A percentile compares a stretch with the other conserved stretches of the same genome.
Evolutionary conservation across 2,329 filamentous ascomycete species (phyloP).

Genomic region (Venturia carpophila): DNA sequence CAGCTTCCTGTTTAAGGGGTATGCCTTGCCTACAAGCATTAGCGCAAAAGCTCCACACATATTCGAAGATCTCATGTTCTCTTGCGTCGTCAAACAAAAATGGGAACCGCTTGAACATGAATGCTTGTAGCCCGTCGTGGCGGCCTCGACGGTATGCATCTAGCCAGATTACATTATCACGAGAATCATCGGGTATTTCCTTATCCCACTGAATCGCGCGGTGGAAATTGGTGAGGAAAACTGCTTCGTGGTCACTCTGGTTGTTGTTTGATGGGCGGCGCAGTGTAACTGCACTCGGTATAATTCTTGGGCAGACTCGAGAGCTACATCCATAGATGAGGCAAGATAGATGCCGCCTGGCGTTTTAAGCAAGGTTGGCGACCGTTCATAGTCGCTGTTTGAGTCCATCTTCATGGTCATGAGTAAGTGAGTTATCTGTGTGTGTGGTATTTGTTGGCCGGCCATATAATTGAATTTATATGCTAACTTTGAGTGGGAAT

Average conservation of each 20-base stretch:
- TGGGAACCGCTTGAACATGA: not conserved
- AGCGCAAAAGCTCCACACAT: not conserved
- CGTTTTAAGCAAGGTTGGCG: not conserved
- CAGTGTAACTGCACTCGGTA: not conserved
- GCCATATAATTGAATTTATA: not conserved
- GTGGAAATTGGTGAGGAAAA: not conserved
- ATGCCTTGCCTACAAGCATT: not conserved
- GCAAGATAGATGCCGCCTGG: not conserved
- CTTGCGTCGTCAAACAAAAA: not conserved
- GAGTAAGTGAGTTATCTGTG: not conserved
- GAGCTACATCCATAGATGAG: not conserved
- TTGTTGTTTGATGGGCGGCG: not conserved
- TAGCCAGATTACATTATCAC: not conserved
- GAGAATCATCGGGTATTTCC: not conserved
- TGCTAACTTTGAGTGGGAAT: not conserved
- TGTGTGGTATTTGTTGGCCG: not conserved
- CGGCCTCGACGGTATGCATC: not conserved
- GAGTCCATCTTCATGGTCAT: not conserved
- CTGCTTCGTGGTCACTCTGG: conserved; percentile 2
- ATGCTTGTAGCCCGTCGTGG: not conserved
- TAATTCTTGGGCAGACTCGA: not conserved
- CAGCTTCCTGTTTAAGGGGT: not conserved
- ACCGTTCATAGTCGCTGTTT: not conserved
- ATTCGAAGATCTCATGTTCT: not conserved
- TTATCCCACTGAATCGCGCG: not conserved